These are phyloP conservation scores for Ceratocystis alfenasii DNA, from an alignment of 2,329 filamentous ascomycete genomes.

Conservation along the genomic window DNA sequence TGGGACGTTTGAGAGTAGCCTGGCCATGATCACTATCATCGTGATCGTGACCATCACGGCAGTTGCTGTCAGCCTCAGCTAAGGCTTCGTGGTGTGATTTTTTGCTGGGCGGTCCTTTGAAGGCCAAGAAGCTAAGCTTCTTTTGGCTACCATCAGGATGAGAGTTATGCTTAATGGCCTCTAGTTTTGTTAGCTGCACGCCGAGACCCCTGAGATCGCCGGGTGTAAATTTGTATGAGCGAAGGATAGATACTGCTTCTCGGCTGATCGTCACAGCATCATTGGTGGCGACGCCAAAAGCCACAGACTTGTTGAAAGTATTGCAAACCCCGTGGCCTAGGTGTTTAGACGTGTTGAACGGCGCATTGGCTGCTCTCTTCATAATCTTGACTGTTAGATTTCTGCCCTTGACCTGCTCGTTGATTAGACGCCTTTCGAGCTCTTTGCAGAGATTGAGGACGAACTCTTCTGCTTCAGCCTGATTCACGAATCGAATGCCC, in stretches of 20 bases:
- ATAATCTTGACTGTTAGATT: conserved; percentile 93
- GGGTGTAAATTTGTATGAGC: conserved; percentile 70
- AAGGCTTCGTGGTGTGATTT: conserved; percentile 23
- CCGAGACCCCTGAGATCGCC: conserved; percentile 89
- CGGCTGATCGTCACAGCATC: conserved; percentile 57
- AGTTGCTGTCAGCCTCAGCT: conserved; percentile 26
- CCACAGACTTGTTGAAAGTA: conserved; percentile 75
- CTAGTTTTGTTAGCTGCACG: conserved; percentile 85
- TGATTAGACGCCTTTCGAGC: conserved; percentile 64
- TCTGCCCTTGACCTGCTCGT: conserved; percentile 74
- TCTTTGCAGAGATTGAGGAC: conserved; percentile 74
- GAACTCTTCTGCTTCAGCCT: conserved; percentile 89
- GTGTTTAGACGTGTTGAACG: conserved; percentile 83
- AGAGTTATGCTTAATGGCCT: conserved; percentile 53
- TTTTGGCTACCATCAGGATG: conserved; percentile 64
- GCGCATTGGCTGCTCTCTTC: conserved; percentile 73
- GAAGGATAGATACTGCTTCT: conserved; percentile 74
- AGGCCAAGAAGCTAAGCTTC: conserved; percentile 55
- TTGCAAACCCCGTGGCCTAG: conserved; percentile 93
- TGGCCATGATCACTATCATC: conserved; percentile 7
- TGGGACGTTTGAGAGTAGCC: background rate
- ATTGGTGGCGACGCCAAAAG: conserved; percentile 77
- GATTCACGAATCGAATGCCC: conserved; percentile 89
- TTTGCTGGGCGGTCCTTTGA: background rate
- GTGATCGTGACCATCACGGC: too few relatives aligned